phyloP scores from a whole-genome alignment of 306 rosid species.

The Citrullus colocynthis region DNA sequence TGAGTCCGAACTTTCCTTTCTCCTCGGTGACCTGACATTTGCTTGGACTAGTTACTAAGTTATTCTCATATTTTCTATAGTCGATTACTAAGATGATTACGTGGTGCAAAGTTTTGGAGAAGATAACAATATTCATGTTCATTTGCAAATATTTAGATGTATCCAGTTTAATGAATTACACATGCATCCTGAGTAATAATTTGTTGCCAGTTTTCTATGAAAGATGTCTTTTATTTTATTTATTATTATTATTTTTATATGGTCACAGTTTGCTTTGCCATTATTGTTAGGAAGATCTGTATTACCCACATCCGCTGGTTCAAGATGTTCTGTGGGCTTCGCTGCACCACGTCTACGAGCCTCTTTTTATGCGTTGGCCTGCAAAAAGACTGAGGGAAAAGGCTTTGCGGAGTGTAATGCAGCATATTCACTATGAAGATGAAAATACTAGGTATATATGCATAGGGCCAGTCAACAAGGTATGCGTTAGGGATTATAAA shows the following conservation, averaged over 20 bases:
- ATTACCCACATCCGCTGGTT: constrained; percentile 75
- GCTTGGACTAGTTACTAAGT: not conserved
- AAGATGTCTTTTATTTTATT: not conserved
- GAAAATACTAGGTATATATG: constrained; percentile 84
- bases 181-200: not conserved
- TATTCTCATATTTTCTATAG: not conserved
- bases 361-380: constrained; percentile 65
- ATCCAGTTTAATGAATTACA: not conserved
- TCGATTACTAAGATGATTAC: not conserved
- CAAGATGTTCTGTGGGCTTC: constrained; percentile 82
- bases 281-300: constrained; percentile 64
- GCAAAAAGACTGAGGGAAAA: constrained; percentile 65
- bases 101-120: not conserved
- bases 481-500: constrained; percentile 17
- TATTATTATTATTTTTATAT: not conserved
- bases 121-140: not conserved
- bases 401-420: constrained; percentile 34
- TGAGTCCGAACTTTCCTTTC: not conserved
- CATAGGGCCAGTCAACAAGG: constrained; percentile 93
- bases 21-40: not conserved
- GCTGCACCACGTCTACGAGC: constrained; percentile 56
- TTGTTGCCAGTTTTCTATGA: not conserved
- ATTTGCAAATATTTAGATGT: not conserved
- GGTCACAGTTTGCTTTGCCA: not conserved
- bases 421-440: constrained; percentile 82